Evolutionary conservation across 179 eudicot genomes (phyloP).

Genomic region (Silene vulgaris): DNA sequence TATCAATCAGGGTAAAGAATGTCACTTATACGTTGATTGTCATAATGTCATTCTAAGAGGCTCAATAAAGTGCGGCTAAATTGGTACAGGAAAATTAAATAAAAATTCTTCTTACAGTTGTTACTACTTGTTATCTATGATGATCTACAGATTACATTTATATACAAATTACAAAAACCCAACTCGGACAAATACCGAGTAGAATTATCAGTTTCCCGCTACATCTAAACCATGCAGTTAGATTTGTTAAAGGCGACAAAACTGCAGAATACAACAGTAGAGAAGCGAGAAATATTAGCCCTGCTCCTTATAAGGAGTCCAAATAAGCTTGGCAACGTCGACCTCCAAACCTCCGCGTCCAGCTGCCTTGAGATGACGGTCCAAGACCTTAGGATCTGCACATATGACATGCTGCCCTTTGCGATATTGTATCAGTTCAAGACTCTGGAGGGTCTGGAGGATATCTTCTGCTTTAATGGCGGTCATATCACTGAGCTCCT

Average conservation of each 20-base stretch:
- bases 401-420: constrained; percentile 97
- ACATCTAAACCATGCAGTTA: constrained; percentile 6
- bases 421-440: constrained; percentile 86
- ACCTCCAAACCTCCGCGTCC: constrained; percentile 95
- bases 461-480: constrained; percentile 93
- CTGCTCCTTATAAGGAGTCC: constrained; percentile 97
- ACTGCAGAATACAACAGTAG: not conserved
- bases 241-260: not conserved
- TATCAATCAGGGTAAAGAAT: no score
- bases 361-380: constrained; percentile 94
- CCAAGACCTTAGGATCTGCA: constrained; percentile 92
- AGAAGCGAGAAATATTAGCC: constrained; percentile 30
- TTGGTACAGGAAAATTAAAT: no score
- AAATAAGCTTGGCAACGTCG: constrained; percentile 82
- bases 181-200: not conserved
- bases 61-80: no score
- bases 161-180: constrained; percentile 9
- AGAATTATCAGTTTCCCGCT: not conserved
- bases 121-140: not conserved
- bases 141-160: constrained; percentile 11
- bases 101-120: not conserved
- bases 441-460: constrained; percentile 67
- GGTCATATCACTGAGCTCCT: constrained; percentile 99
- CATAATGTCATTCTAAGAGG: no score
- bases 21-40: no score